These are phyloP conservation scores for Trifolium subterraneum DNA, from an alignment of 306 rosid genomes.

Conservation along the genomic window DNA sequence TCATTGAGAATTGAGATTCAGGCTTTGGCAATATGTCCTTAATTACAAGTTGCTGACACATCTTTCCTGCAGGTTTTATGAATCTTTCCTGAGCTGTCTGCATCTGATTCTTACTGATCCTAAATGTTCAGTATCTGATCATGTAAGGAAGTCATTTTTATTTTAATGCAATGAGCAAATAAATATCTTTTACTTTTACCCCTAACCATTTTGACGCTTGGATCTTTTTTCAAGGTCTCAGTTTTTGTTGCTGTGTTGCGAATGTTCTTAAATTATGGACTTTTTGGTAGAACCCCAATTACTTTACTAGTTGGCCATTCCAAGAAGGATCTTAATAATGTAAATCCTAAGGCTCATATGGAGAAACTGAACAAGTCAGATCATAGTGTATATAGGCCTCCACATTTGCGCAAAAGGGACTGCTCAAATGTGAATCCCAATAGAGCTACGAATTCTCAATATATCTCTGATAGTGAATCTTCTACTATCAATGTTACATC, in stretches of 20 bases:
- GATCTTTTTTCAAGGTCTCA: conserved; percentile 66
- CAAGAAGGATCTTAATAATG: conserved; percentile 48
- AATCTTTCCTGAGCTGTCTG: conserved; percentile 71
- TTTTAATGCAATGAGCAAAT: conserved; percentile 24
- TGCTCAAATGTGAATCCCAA: conserved; percentile 54
- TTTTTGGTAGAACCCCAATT: conserved; percentile 53
- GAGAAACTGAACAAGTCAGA: conserved; percentile 57
- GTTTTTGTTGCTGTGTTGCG: conserved; percentile 80
- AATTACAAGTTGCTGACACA: conserved; percentile 36
- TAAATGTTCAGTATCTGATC: conserved; percentile 79
- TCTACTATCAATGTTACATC: conserved; percentile 60
- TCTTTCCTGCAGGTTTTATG: conserved; percentile 75
- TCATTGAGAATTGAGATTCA: conserved; percentile 22
- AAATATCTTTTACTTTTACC: conserved; percentile 4
- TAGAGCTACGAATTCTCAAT: conserved; percentile 47
- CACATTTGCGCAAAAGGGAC: conserved; percentile 84
- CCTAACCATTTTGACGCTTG: conserved; percentile 35
- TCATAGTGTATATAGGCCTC: conserved; percentile 74
- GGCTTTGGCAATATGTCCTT: conserved; percentile 35
- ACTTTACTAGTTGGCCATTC: conserved; percentile 46
- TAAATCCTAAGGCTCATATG: conserved; percentile 43
- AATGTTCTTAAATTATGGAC: conserved; percentile 76
- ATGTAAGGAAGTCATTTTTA: conserved; percentile 61
- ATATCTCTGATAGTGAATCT: conserved; percentile 62
- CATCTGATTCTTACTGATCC: conserved; percentile 76